A percentile compares a stretch with the other conserved stretches of the same genome.
phyloP scores from a whole-genome alignment of 2,329 filamentous ascomycete genomes.

The Fonsecaea multimorphosa region DNA sequence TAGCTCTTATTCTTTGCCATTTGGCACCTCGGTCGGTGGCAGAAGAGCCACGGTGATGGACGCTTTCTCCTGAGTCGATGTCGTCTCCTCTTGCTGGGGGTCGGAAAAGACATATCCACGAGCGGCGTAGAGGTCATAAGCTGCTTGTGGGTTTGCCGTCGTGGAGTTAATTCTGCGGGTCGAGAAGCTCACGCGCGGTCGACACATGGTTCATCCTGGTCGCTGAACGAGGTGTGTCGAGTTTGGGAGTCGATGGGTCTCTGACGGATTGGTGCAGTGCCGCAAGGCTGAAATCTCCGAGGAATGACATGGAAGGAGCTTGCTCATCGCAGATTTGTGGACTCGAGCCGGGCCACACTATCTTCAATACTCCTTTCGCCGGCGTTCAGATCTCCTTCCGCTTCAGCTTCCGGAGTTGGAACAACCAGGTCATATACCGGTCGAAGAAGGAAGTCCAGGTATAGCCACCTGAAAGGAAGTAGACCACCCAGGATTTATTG shows the following conservation, averaged over 20 bases:
- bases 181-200: not conserved
- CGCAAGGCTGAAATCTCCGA: not conserved
- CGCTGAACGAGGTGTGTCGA: not conserved
- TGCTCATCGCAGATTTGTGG: not conserved
- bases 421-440: slow-evolving; percentile 29
- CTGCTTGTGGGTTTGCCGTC: not conserved
- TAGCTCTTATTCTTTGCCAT: too few relatives aligned
- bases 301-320: not conserved
- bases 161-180: not conserved
- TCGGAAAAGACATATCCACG: too few relatives aligned
- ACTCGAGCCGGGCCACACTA: not conserved
- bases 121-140: too few relatives aligned
- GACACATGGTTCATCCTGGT: not conserved
- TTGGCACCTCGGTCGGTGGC: too few relatives aligned
- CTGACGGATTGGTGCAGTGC: not conserved
- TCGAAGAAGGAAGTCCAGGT: slow-evolving; percentile 34
- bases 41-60: too few relatives aligned
- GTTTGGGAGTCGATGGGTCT: not conserved
- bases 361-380: not conserved
- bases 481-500: slow-evolving; percentile 33
- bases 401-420: slow-evolving; percentile 31
- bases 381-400: slow-evolving; percentile 7
- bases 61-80: too few relatives aligned
- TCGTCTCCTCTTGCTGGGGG: too few relatives aligned
- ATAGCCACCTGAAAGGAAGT: slow-evolving; percentile 31